Evolutionary conservation across 2,329 filamentous ascomycete genomes (phyloP).

Genomic region (Stagonosporopsis tanaceti): DNA sequence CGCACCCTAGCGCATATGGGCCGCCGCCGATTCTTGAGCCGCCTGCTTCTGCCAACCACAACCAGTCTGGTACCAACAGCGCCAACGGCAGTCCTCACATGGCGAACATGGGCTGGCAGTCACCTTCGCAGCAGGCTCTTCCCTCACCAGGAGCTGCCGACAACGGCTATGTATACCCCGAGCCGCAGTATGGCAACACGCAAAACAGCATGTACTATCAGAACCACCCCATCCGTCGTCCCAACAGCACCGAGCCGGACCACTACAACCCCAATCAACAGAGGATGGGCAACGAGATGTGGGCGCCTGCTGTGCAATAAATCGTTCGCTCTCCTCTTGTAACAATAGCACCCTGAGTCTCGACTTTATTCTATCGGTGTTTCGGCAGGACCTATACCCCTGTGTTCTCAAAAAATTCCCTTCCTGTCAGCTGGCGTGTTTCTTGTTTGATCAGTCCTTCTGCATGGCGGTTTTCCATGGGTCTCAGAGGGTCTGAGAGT

Average conservation of each 20-base stretch:
- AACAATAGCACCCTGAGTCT: conserved; percentile 42
- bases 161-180: conserved; percentile 80
- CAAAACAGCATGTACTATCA: conserved; percentile 74
- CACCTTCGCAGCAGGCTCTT: conserved; percentile 77
- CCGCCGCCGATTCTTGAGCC: conserved; percentile 85
- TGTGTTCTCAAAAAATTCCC: conserved; percentile 50
- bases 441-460: conserved; percentile 31
- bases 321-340: conserved; percentile 33
- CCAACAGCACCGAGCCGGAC: conserved; percentile 73
- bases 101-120: conserved; percentile 82
- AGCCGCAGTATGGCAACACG: conserved; percentile 69
- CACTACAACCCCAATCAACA: conserved; percentile 58
- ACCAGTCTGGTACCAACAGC: conserved; percentile 67
- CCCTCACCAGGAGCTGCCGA: conserved; percentile 75
- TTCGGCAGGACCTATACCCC: conserved; percentile 52
- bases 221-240: conserved; percentile 73
- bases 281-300: conserved; percentile 50
- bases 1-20: conserved; percentile 83
- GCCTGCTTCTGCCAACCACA: conserved; percentile 78
- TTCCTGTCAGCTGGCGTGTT: conserved; percentile 40
- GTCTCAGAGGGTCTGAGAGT: conserved; percentile 31
- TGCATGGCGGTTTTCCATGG: conserved; percentile 38
- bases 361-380: conserved; percentile 48
- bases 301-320: conserved; percentile 54
- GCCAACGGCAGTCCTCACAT: conserved; percentile 88